Conservation (phyloP, 805 yeast species). For the Yamadazyma takamatsuzukensis region DNA sequence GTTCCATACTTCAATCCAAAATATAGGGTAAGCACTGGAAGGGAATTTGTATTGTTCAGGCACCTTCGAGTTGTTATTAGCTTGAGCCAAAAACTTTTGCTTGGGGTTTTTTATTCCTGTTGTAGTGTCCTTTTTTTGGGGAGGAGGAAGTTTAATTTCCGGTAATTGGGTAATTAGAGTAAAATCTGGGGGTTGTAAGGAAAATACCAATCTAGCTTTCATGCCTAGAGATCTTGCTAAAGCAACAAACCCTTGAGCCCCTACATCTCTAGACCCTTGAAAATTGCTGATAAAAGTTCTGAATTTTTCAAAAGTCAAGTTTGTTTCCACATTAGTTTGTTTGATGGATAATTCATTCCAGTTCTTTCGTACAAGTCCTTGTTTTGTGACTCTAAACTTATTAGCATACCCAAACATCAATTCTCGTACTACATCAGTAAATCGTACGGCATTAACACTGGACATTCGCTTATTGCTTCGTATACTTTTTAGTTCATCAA, state of each 20-base stretch:
- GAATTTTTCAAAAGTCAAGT: conserved; percentile 42
- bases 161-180: conserved; percentile 31
- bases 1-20: conserved; percentile 96
- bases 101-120: conserved; percentile 5
- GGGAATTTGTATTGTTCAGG: conserved; percentile 12
- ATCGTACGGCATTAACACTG: conserved; percentile 53
- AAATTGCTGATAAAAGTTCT: conserved; percentile 37
- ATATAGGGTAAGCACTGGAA: conserved; percentile 56
- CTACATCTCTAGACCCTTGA: conserved; percentile 72
- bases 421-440: conserved; percentile 74
- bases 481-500: conserved; percentile 8
- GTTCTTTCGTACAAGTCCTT: conserved; percentile 32
- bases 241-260: conserved; percentile 85
- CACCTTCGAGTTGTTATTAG: conserved; percentile 5
- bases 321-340: conserved; percentile 19
- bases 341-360: conserved; percentile 28
- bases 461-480: conserved; percentile 7
- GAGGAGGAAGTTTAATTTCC: conserved; percentile 6
- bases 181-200: conserved; percentile 89
- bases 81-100: conserved; percentile 3
- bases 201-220: conserved; percentile 70
- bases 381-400: conserved; percentile 46
- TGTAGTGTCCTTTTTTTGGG: conserved; percentile 1
- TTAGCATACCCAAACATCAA: conserved; percentile 60
- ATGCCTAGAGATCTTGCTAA: conserved; percentile 68